Evolutionary conservation across 176 grass and related monocot genomes (phyloP).

Genomic region (Elymus sibiricus): DNA sequence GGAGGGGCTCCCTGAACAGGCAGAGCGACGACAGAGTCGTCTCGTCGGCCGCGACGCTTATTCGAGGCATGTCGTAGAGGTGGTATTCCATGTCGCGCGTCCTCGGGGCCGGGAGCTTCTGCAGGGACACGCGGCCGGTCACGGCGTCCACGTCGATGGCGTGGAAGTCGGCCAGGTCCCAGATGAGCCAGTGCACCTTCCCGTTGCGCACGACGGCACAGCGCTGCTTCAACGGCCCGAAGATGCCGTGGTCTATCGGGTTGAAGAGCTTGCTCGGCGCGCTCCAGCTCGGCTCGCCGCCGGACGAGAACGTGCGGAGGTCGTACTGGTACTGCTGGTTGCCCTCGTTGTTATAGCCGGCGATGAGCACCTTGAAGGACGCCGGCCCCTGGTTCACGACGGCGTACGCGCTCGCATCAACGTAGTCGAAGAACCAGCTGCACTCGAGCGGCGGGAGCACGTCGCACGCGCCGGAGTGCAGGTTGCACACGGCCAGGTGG

Average conservation of each 20-base stretch:
- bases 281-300: background rate
- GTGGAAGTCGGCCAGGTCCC: background rate
- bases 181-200: background rate
- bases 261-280: background rate
- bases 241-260: background rate
- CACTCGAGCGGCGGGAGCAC: background rate
- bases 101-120: background rate
- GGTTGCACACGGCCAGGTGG: slow-evolving; percentile 3
- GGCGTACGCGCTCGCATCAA: background rate
- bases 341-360: background rate
- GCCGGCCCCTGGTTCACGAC: background rate
- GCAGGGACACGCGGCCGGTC: background rate
- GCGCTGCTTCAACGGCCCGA: background rate
- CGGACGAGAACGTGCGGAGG: background rate
- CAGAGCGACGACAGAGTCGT: background rate
- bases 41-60: background rate
- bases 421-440: background rate
- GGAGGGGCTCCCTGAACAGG: background rate
- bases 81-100: background rate
- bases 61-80: background rate
- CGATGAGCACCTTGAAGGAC: background rate
- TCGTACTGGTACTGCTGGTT: background rate
- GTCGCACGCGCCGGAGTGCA: background rate
- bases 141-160: background rate
- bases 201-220: background rate